Evolutionary conservation across 768 basidiomycete species (phyloP).

Genomic region (Mrakia blollopis): DNA sequence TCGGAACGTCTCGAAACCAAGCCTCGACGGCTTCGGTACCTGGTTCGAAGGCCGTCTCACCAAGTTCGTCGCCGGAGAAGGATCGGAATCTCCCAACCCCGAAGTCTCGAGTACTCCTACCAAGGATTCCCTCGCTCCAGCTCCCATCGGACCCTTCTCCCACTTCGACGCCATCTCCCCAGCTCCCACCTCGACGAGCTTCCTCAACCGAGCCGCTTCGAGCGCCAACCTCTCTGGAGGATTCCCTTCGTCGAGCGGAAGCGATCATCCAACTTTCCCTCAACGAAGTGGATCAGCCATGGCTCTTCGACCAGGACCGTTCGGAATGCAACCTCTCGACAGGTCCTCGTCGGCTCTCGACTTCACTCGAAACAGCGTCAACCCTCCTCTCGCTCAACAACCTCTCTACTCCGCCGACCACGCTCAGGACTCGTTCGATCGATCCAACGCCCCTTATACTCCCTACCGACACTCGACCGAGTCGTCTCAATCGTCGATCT

Average conservation of each 20-base stretch:
- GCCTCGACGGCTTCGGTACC: conserved; percentile 80
- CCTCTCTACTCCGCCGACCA: conserved; percentile 10
- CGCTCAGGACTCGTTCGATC: conserved; percentile 3
- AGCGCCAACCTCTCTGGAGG: conserved; percentile 36
- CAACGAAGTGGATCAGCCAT: conserved; percentile 66
- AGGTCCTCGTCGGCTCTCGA: conserved; percentile 75
- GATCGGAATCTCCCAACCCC: conserved; percentile 35
- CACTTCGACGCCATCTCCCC: conserved; percentile 91
- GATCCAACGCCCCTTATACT: neutral
- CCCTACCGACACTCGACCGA: neutral
- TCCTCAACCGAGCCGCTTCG: conserved; percentile 38
- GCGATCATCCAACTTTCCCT: conserved; percentile 49
- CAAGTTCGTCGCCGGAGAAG: conserved; percentile 90
- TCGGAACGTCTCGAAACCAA: conserved; percentile 81
- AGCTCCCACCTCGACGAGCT: conserved; percentile 44
- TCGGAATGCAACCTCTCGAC: conserved; percentile 51
- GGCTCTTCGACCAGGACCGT: conserved; percentile 52
- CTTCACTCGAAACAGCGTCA: conserved; percentile 52
- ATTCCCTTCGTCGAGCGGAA: conserved; percentile 17
- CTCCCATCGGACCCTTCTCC: conserved; percentile 70
- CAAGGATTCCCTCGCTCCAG: neutral
- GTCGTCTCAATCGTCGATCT: conserved; percentile 3
- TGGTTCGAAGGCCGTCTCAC: conserved; percentile 91
- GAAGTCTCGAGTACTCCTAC: neutral
- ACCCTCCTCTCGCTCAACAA: conserved; percentile 34